phyloP scores from a whole-genome alignment of 1,284 basidiomycete species.

The Rugosomyces carneus region DNA sequence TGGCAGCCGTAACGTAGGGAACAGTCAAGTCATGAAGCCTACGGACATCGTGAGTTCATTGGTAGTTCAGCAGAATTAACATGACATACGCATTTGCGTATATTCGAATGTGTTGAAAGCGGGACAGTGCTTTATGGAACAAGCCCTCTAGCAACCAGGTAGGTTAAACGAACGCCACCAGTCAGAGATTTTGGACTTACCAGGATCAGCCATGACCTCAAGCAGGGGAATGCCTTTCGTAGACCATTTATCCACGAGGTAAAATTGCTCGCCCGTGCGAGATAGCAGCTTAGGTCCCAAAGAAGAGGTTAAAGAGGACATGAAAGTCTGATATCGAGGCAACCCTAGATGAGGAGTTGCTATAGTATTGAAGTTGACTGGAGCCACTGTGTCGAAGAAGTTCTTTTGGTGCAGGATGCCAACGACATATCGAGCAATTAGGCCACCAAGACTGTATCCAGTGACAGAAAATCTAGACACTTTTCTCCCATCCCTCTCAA shows the following conservation, averaged over 20 bases:
- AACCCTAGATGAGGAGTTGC: constrained; percentile 80
- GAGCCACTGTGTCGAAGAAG: constrained; percentile 64
- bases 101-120: constrained; percentile 68
- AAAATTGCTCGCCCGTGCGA: constrained; percentile 81
- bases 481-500: constrained; percentile 45
- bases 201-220: constrained; percentile 82
- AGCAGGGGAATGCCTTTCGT: constrained; percentile 64
- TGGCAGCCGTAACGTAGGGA: constrained; percentile 74
- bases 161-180: constrained; percentile 16
- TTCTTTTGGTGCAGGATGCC: constrained; percentile 62
- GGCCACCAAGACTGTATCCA: constrained; percentile 79
- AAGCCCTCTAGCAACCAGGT: constrained; percentile 44
- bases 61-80: neutral
- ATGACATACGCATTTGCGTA: constrained; percentile 77
- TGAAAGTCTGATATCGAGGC: constrained; percentile 50
- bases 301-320: constrained; percentile 51
- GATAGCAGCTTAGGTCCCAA: constrained; percentile 67
- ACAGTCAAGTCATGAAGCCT: constrained; percentile 76
- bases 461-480: constrained; percentile 67
- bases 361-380: constrained; percentile 77
- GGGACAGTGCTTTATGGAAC: constrained; percentile 71
- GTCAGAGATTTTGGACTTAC: constrained; percentile 33
- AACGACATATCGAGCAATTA: constrained; percentile 73
- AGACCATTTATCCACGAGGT: constrained; percentile 70
- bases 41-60: neutral